These are phyloP conservation scores for Sporothrix inflata DNA, from an alignment of 2,329 filamentous ascomycete species.

Conservation along the genomic window DNA sequence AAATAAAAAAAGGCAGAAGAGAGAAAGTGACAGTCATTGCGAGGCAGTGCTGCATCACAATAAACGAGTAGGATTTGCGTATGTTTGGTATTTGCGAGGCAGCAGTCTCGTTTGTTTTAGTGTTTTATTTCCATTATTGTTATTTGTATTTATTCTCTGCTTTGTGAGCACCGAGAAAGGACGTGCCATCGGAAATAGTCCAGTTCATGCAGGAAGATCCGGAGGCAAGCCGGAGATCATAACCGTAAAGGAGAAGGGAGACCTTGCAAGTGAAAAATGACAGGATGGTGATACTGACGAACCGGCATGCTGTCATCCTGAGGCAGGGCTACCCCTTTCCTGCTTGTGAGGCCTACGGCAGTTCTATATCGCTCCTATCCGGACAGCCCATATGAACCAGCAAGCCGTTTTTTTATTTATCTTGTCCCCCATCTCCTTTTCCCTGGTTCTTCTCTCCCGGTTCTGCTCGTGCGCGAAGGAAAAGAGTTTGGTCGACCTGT, in stretches of 20 bases:
- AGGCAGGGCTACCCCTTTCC: background rate
- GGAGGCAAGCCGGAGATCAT: slow-evolving; percentile 1
- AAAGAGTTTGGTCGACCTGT: background rate
- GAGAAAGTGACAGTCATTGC: background rate
- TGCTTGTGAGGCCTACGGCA: background rate
- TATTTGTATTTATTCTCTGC: background rate
- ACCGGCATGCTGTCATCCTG: slow-evolving; percentile 7
- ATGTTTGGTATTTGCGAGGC: background rate
- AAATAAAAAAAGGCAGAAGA: background rate
- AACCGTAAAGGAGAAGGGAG: slow-evolving; percentile 13
- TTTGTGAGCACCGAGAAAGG: background rate
- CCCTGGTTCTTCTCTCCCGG: background rate
- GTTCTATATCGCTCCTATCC: background rate
- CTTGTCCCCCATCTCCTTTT: background rate
- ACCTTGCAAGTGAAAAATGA: slow-evolving; percentile 22
- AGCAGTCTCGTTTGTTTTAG: background rate
- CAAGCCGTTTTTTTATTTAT: background rate
- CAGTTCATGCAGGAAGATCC: background rate
- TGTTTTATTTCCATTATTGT: background rate
- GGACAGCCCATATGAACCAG: background rate
- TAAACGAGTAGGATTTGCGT: background rate
- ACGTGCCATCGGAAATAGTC: background rate
- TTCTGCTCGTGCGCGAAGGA: background rate
- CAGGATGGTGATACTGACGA: background rate
- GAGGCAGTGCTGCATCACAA: background rate